Percentiles rank a stretch among this genome's conserved stretches.
phyloP scores from a whole-genome alignment of 83 land plant genomes.

The Picea abies region DNA sequence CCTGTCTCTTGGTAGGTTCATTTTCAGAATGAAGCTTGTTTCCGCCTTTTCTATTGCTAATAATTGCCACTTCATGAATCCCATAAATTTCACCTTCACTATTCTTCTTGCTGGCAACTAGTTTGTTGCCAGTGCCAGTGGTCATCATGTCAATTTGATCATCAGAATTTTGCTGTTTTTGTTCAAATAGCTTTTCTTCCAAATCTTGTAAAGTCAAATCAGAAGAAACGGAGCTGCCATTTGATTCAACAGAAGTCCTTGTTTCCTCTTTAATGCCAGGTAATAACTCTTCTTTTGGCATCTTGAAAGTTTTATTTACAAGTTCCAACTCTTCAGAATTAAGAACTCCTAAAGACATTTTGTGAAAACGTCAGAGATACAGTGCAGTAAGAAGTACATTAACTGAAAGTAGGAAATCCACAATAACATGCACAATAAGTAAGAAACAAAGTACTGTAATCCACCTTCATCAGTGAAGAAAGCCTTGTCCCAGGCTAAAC shows the following conservation, averaged over 20 bases:
- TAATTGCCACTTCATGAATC: not conserved
- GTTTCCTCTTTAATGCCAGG: not conserved
- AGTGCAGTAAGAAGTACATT: not conserved
- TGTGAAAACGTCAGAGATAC: not conserved
- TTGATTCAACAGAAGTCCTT: not conserved
- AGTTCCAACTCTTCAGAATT: not conserved
- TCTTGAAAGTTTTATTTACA: conserved; percentile 1
- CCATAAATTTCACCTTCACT: not conserved
- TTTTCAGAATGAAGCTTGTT: not conserved
- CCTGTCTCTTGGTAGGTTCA: not conserved
- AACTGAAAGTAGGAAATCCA: not conserved
- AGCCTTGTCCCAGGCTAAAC: conserved; percentile 33
- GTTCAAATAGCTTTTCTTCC: not conserved
- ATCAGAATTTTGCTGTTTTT: not conserved
- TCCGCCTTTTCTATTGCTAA: not conserved
- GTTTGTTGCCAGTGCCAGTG: too few species aligned
- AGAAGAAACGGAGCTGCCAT: not conserved
- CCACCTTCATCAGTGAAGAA: conserved; percentile 31
- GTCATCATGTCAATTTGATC: too few species aligned
- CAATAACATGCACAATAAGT: not conserved
- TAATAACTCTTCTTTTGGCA: not conserved
- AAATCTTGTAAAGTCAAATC: not conserved
- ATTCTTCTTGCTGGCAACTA: not conserved
- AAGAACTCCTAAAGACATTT: not conserved
- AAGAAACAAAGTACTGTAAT: not conserved